phyloP scores from a whole-genome alignment of 768 basidiomycete genomes.

The Boletus patriciae region DNA sequence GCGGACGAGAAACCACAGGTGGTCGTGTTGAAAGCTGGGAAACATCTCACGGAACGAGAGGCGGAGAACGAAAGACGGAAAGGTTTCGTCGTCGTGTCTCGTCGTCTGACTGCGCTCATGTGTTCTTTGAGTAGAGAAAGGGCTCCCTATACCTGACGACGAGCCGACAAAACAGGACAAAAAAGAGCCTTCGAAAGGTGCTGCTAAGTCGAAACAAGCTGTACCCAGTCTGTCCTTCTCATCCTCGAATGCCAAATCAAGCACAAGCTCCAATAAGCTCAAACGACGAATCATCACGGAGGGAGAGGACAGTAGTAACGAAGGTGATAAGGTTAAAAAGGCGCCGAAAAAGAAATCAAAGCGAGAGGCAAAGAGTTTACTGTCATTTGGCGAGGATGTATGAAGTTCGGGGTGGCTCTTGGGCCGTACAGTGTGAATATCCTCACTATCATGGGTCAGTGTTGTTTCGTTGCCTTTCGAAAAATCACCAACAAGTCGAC shows the following conservation, averaged over 20 bases:
- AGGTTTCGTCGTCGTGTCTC: constrained; percentile 44
- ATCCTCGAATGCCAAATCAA: constrained; percentile 31
- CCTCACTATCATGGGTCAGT: constrained; percentile 6
- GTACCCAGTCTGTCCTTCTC: constrained; percentile 40
- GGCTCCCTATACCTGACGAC: constrained; percentile 45
- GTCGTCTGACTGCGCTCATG: constrained; percentile 1
- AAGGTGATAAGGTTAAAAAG: constrained; percentile 22
- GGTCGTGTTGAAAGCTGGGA: constrained; percentile 85
- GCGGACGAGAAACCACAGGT: constrained; percentile 85
- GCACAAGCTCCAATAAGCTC: constrained; percentile 27
- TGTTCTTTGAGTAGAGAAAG: constrained; percentile 50
- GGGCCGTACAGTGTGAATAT: not conserved
- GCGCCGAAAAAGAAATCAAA: constrained; percentile 57
- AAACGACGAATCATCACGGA: constrained; percentile 40
- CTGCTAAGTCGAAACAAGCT: constrained; percentile 25
- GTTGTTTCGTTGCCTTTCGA: not conserved
- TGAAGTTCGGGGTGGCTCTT: constrained; percentile 12
- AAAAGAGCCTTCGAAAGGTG: constrained; percentile 15
- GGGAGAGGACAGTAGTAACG: constrained; percentile 30
- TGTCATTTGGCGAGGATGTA: constrained; percentile 38
- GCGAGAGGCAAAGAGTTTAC: constrained; percentile 40
- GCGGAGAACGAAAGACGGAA: constrained; percentile 74
- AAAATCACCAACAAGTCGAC: not conserved
- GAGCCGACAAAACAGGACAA: constrained; percentile 30
- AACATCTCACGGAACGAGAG: constrained; percentile 78